Base-by-base conservation (phyloP, 2,329 filamentous ascomycete species). In the Ceratocystis destructans region DNA sequence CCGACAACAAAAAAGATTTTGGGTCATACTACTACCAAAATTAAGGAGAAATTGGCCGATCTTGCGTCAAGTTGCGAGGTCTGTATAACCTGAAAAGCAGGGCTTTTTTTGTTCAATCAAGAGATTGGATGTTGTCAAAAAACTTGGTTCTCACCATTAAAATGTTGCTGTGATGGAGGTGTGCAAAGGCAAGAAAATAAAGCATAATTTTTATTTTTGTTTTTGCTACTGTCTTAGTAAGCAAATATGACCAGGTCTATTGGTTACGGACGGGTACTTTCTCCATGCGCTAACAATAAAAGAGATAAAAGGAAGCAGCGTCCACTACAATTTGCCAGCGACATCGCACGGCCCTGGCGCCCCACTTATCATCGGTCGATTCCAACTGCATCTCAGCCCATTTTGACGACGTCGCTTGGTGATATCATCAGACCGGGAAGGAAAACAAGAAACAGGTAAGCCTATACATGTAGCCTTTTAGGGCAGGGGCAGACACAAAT, bases 331-430 rank as follows among this genome's bases (percentile, higher is more conserved):
- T 31, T 66, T 22, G 33, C 59, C 59, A 66, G 44, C n/a, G 20
- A 41, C 48, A 45, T 68, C 63, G 59, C 66, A 68, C 66, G 64
- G 66, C 31, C 46, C 44, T 59, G 55, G 46, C 5, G 66, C 45
- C 50, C 66, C 67, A 66, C 61, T 64, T 66, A 62, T 63, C 41
- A 68, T 68, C 67, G 62, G 67, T 67, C 67, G 67, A 68, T 68
- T 68, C 31, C 44, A 64, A 66, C 46, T 31, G 64, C 33, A 65
- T 46, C 61, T 68, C 67, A 67, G 67, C 65, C 67, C 67, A 68
- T 50, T 68, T 68, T 65, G 65, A 66, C 65, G 65, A 67, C 62
- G 65, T 64, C 53, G 55, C 55, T 68, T 62, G 62, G 65, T 37
- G 44, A 64, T 61, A 67, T 67, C 66, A 64, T 33, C 25, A 67